A percentile compares a stretch with the other conserved stretches of the same genome.
These are phyloP conservation scores for Silene uniflora DNA, from an alignment of 148 eudicot species.

Conservation along the genomic window DNA sequence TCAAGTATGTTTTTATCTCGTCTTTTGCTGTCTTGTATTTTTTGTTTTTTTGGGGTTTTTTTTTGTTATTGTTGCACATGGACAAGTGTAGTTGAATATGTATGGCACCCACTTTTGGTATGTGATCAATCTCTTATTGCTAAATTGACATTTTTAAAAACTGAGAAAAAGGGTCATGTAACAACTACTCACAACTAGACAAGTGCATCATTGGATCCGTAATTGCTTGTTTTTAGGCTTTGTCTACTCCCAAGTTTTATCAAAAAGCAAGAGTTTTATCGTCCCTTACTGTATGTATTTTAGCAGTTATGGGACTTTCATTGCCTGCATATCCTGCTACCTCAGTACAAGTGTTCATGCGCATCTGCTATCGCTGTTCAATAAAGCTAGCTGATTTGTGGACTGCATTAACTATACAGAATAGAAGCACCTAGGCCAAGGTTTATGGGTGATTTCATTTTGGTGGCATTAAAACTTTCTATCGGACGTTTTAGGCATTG, in stretches of 20 bases:
- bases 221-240: too few relatives aligned
- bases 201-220: too few relatives aligned
- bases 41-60: too few relatives aligned
- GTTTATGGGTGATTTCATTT: constrained; percentile 1
- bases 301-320: too few relatives aligned
- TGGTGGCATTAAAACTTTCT: neutral
- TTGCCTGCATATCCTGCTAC: neutral
- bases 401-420: neutral
- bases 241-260: neutral
- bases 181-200: too few relatives aligned
- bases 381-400: neutral
- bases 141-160: too few relatives aligned
- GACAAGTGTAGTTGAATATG: too few relatives aligned
- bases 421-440: neutral
- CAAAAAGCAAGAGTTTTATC: neutral
- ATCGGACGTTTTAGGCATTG: neutral
- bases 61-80: too few relatives aligned
- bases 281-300: too few relatives aligned
- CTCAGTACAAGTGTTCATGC: neutral
- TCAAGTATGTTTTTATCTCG: constrained; percentile 52
- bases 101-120: too few relatives aligned
- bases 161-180: too few relatives aligned
- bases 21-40: neutral
- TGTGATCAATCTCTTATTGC: too few relatives aligned
- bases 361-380: neutral